phyloP scores from a whole-genome alignment of 805 yeast genomes.

The Clavispora vitiphila region DNA sequence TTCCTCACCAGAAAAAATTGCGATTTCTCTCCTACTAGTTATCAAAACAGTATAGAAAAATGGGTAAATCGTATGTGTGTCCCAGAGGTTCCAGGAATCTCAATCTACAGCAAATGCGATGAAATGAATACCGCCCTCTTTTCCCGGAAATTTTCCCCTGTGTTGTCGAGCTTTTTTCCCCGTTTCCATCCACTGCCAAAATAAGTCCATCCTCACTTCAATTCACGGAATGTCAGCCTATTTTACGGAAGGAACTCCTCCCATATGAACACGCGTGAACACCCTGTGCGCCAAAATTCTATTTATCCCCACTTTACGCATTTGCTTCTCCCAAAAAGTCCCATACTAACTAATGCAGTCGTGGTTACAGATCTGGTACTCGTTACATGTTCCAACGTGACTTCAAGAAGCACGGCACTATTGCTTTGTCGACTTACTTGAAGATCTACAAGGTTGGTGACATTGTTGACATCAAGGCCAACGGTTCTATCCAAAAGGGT shows the following conservation, averaged over 20 bases:
- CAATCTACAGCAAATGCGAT: constrained; percentile 3
- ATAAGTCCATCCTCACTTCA: too few relatives aligned
- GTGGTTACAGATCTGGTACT: constrained; percentile 99
- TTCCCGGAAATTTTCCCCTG: constrained; percentile 2
- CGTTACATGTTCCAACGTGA: constrained; percentile 99
- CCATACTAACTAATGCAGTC: constrained; percentile 39
- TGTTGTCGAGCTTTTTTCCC: not conserved
- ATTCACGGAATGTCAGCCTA: too few relatives aligned
- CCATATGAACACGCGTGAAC: too few relatives aligned
- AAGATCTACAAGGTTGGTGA: constrained; percentile 98
- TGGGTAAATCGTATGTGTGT: constrained; percentile 29
- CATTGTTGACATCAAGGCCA: constrained; percentile 98
- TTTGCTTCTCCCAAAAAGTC: not conserved
- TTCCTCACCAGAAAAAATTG: constrained; percentile 9
- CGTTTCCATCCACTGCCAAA: constrained; percentile 2
- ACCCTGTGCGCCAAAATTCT: too few relatives aligned
- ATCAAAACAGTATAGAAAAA: constrained; percentile 18
- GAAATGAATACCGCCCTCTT: constrained; percentile 1
- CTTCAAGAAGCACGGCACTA: constrained; percentile 95
- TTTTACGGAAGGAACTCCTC: too few relatives aligned
- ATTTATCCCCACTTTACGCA: not conserved
- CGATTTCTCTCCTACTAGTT: constrained; percentile 7
- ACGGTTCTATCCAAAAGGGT: constrained; percentile 99
- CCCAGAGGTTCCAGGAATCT: not conserved
- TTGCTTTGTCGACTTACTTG: constrained; percentile 94